Base-by-base conservation (phyloP, 345 rosid genomes). In the Psidium guajava region DNA sequence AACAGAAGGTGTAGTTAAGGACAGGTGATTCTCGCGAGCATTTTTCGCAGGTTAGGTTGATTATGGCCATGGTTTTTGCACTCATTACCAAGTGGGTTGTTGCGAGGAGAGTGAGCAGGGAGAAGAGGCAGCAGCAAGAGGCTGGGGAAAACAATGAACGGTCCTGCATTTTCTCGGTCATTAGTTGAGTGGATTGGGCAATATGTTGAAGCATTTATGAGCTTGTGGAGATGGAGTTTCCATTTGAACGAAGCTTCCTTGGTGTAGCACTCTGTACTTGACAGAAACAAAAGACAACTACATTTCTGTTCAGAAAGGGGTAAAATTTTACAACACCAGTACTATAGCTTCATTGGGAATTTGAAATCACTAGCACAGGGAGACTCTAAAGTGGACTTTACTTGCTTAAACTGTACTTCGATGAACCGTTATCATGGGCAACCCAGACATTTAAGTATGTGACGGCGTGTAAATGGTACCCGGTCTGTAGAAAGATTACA, bases 31-130 rank as follows among this genome's bases (percentile, higher is more conserved):
- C 88, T 9, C 80, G 84, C 7, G 88, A 89, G 32, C 97, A 93
- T 84, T 84, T 87, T 81, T 83, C 59, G 86, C 94, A 94, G 57
- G 95, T 90, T 85, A 89, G 86, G 84, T 90, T 50, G 54, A 92
- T 74, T 54, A 87, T 82, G 87, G 92, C 93, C 64, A 49, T 44
- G 83, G 61, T 24, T 11, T 49, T 20, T 6, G 8, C 5, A 1
- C 88, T 64, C 18, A 32, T 32, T 20, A 32, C 54, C 25, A 20
- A 44, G 83, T 32, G 57, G n/a, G 15, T 5, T 4, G 83, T 27
- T 27, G 83, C 40, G n/a, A 56, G 82, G 87, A 89, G 28, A 83
- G 88, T 47, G 73, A 83, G 58, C 53, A 83, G 28, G 25, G 28
- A 81, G 55, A 83, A 54, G 85, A 82, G 86, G 82, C 80, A 69